Base-by-base conservation (phyloP, 805 yeast species). In the Zygosaccharomyces bailii region DNA sequence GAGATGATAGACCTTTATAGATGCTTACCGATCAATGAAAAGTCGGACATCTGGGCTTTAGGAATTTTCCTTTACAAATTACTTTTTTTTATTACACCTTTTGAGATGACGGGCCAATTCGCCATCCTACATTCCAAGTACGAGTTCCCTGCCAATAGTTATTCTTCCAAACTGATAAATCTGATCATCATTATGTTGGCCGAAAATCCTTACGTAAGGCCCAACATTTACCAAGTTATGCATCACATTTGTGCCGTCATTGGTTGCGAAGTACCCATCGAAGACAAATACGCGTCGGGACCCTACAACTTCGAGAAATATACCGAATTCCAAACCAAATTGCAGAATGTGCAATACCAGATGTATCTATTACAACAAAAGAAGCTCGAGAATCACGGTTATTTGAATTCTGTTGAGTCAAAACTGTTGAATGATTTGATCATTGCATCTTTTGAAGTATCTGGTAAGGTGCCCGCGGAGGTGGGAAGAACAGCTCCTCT, bases 41-140 rank as follows among this genome's bases (percentile, higher is more conserved):
- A 88, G 65, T 75, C 91, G 5, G 99, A 91, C 67, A 86, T 91
- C 38, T 91, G 99, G 99, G 99, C 99, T 0, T 69, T 91, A 38
- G 99, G 99, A 8, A 83, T 93, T 24, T 86, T 93, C 50, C 71
- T 93, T 40, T 91, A 86, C 71, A 91, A 91, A 61, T 71, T 91
- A 49, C 84, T 96, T 66, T 91, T 85, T 67, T 91, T 87, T 65
- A 90, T 85, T 1, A 91, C 99, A 1, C 99, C 99, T 1, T 91
- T 93, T 64, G 99, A 91, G 66, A 52, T 68, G 35, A 82, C 84
- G 34, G 87, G 88, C 31, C 96, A 87, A 52, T 73, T 87, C 55
- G 96, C 96, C 4, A 86, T 91, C 34, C 68, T 90, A 44, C 91
- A 86, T 67, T 87, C 96, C 4, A 78, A 82, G 34, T 90, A 81